phyloP scores from a whole-genome alignment of 805 yeast species.

The Metschnikowia bowlesiae region DNA sequence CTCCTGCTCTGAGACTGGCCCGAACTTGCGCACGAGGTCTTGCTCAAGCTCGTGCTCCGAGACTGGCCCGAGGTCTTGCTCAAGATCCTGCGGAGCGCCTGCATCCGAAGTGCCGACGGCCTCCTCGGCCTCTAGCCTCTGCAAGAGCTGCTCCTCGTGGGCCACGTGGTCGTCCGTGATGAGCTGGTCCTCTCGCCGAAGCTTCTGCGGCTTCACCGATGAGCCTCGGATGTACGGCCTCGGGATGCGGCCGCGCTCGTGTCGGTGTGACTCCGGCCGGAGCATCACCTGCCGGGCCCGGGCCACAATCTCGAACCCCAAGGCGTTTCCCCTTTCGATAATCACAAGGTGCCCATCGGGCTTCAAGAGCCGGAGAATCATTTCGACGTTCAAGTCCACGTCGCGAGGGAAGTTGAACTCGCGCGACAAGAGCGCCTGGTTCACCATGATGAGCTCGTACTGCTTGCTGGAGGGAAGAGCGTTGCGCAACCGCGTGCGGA shows the following conservation, averaged over 20 bases:
- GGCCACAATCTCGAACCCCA: conserved; percentile 84
- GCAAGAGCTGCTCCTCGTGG: conserved; percentile 29
- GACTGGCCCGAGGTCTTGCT: conserved; percentile 39
- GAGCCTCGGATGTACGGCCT: conserved; percentile 61
- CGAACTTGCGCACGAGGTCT: too few species aligned
- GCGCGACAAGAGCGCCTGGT: conserved; percentile 67
- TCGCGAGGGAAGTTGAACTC: conserved; percentile 62
- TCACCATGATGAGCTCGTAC: conserved; percentile 80
- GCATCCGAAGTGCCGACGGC: conserved; percentile 18
- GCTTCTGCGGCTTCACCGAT: conserved; percentile 35
- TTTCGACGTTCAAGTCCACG: conserved; percentile 63
- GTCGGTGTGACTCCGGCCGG: conserved; percentile 68
- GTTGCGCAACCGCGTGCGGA: conserved; percentile 53
- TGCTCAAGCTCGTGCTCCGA: conserved; percentile 21
- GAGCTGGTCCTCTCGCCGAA: conserved; percentile 32
- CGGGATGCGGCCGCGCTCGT: conserved; percentile 60
- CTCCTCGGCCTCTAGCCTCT: conserved; percentile 20
- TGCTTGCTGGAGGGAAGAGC: conserved; percentile 47
- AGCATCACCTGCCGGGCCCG: conserved; percentile 85
- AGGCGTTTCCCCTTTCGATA: conserved; percentile 83
- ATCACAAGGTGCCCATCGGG: conserved; percentile 80
- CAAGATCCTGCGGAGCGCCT: conserved; percentile 22
- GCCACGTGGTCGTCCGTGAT: conserved; percentile 33
- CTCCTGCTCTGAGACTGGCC: too few species aligned
- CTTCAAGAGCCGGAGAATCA: conserved; percentile 53